Base-by-base conservation (phyloP, 2,329 filamentous ascomycete genomes). In the Davidsoniella eucalypti region DNA sequence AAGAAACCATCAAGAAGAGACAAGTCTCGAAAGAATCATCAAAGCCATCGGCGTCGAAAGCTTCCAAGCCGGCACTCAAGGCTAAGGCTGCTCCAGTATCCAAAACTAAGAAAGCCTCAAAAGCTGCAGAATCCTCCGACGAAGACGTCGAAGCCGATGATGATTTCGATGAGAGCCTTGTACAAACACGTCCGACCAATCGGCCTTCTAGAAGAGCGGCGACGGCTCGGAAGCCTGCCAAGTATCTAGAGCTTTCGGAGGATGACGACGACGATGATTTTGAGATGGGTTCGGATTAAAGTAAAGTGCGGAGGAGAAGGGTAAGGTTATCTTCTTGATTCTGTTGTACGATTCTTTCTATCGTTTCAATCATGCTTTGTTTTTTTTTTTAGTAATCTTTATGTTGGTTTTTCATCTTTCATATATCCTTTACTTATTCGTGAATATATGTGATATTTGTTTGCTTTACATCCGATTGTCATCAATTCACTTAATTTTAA, bases 91-190 rank as follows among this genome's bases (percentile, higher is more conserved):
- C 36, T 16, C 23, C 44, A 4, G 21, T 33, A 33, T 12, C 43
- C 8, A 46, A 21, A 33, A 41, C 46, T 4, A 45, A 40, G 9
- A 44, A 47, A 12, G 8, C 44, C 14, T 39, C 47, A 16, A 48
- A 48, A 18, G 36, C 25, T 18, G 36, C 46, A 9, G 46, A 36
- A 2, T 38, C n/a, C 16, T 14, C 44, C 12, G 68, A 37, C 61
- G 69, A 25, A 62, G 65, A 4, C 33, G 58, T 63, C 18, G 64
- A 65, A 2, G 63, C 65, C 53, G 68, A 65, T 47, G 69, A 71
- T 41, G 69, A 71, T 52, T 62, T 64, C 16, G 72, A 72, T 53
- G 67, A 65, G 17, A 47, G 41, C 8, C 42, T 49, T 10, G 23
- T 21, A 17, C 29, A n/a, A 16, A 29, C 14, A 9, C 44, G 44